These are phyloP conservation scores for Tolypocladium endophyticum DNA, from an alignment of 2,329 filamentous ascomycete species.

Conservation along the genomic window DNA sequence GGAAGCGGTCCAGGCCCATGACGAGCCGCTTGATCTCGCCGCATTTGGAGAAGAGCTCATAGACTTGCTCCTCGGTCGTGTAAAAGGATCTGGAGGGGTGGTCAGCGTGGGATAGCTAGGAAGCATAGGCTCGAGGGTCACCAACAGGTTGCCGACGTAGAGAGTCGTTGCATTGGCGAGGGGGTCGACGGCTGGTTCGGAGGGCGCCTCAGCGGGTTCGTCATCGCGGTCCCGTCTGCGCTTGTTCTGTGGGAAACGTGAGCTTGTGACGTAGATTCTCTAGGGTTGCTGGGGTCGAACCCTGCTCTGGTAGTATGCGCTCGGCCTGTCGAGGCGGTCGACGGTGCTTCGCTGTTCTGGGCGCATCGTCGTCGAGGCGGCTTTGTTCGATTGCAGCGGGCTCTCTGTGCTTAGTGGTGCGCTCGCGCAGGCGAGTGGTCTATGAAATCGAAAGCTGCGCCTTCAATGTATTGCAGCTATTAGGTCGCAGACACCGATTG, in stretches of 20 bases:
- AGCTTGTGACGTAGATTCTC: conserved; percentile 1
- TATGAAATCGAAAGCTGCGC: neutral
- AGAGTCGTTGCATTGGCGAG: conserved; percentile 84
- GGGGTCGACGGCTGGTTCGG: conserved; percentile 52
- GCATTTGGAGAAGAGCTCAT: conserved; percentile 91
- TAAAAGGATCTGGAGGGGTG: conserved; percentile 65
- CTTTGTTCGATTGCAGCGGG: neutral
- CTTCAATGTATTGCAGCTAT: no score
- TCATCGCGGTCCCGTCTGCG: conserved; percentile 55
- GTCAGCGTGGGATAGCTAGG: conserved; percentile 3
- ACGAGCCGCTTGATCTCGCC: conserved; percentile 96
- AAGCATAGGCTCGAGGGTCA: neutral
- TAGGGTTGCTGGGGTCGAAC: conserved; percentile 36
- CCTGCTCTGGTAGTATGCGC: conserved; percentile 81
- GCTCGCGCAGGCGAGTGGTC: neutral
- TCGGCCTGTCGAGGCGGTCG: conserved; percentile 85
- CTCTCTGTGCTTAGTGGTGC: neutral
- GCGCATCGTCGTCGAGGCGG: conserved; percentile 27
- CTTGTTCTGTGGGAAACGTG: conserved; percentile 47
- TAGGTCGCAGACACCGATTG: neutral
- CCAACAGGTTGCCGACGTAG: conserved; percentile 89
- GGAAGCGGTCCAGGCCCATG: conserved; percentile 95
- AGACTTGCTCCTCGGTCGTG: conserved; percentile 97
- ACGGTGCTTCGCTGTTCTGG: conserved; percentile 57
- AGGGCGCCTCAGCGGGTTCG: conserved; percentile 32